Base-by-base conservation (phyloP, 106 monocot species). In the Apostasia shenzhenica region DNA sequence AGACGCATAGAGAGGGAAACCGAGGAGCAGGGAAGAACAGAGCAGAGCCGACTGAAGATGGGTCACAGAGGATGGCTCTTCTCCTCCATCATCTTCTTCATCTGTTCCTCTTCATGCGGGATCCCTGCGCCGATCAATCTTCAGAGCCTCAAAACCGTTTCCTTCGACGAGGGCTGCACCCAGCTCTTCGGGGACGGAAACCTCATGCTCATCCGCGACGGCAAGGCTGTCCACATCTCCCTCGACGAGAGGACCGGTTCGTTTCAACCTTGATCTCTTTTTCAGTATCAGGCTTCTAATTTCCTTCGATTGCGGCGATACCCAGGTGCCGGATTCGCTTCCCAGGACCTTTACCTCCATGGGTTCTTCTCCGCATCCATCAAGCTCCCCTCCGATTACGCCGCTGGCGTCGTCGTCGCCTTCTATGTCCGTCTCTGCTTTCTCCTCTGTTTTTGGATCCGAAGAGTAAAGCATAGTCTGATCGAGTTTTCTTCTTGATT, bases 341-440 rank as follows among this genome's bases (percentile, higher is more conserved):
- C 92, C 1, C 81, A 83, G 55, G 92, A 93, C 71, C 83, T 86
- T 26, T 93, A 77, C 72, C 72, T 83, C 14, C 72, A 93, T 78
- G 92, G 92, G 26, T 80, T 88, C 75, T 93, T 93, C 81, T 84
- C 89, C 55, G 89, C 93, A n/a, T 86, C 93, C 63, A 84, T 93
- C 60, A 93, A 89, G 80, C 86, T 93, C 62, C 93, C 93, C 8
- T 73, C 86, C 3, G 80, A 84, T 73, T 93, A 93, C 63, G 84
- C 93, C 55, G 93, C 93, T 43, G 93, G 93, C 12, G 89, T 93
- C 45, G 93, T 93, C 57, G 93, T 93, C 55, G 93, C 93, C 49
- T 93, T 93, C 84, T 93, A 93, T 70, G 92, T 92, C 52, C 71
- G 83, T 50, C 63, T 53, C 62, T 42, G 60, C 37, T 66, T 14